Percentiles rank a stretch among this genome's conserved stretches.
Conservation (phyloP, 2,329 filamentous ascomycete genomes). For the Claviceps cyperi region DNA sequence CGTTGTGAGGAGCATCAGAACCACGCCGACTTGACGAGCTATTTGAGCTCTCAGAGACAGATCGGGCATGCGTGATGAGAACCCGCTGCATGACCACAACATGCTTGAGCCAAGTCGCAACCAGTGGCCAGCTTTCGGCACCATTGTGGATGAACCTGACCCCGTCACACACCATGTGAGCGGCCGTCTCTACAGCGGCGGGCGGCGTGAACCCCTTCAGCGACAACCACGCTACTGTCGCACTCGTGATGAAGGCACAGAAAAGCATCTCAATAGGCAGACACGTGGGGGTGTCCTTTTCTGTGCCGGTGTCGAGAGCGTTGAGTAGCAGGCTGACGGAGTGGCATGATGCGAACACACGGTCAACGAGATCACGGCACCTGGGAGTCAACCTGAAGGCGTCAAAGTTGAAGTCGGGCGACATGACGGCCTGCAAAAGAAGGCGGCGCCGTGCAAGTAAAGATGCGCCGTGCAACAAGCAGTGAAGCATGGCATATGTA, state of each 20-base stretch:
- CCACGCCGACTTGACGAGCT: conserved; percentile 13
- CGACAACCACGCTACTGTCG: conserved; percentile 47
- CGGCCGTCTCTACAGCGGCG: conserved; percentile 42
- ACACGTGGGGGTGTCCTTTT: conserved; percentile 44
- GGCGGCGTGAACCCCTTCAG: conserved; percentile 43
- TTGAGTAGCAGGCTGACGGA: conserved; percentile 41
- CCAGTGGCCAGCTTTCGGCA: conserved; percentile 44
- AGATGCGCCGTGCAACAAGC: conserved; percentile 43
- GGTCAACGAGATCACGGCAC: conserved; percentile 38
- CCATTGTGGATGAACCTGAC: conserved; percentile 45
- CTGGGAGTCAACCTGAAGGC: conserved; percentile 35
- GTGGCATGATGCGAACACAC: conserved; percentile 44
- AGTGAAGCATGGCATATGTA: conserved; percentile 49
- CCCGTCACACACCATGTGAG: conserved; percentile 41
- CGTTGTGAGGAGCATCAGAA: conserved; percentile 14
- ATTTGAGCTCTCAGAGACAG: conserved; percentile 13
- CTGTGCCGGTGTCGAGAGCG: conserved; percentile 39
- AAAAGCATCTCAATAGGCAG: conserved; percentile 52
- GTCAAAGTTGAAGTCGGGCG: conserved; percentile 37
- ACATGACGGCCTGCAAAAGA: conserved; percentile 42
- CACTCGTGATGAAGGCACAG: conserved; percentile 45
- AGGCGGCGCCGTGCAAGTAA: conserved; percentile 47
- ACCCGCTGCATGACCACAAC: conserved; percentile 46
- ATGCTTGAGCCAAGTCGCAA: conserved; percentile 45
- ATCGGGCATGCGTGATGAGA: conserved; percentile 31